Conservation (phyloP, 225 moss, liverwort and hornwort species). For the Pseudoscleropodium purum region DNA sequence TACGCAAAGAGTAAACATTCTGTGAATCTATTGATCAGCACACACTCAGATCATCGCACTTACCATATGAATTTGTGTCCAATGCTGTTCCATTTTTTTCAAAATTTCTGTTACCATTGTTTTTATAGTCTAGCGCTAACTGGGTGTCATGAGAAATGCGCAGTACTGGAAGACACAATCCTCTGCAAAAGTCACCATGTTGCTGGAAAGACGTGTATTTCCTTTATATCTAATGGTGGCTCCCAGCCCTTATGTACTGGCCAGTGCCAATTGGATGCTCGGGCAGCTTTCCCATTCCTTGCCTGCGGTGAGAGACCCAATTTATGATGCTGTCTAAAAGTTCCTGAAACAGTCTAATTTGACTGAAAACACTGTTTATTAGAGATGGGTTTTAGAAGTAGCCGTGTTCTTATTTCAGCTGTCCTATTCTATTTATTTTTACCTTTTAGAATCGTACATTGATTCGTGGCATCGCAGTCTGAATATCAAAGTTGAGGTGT, state of each 20-base stretch:
- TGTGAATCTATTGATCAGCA: background rate
- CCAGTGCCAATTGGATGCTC: slow-evolving; percentile 54
- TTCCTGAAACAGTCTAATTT: background rate
- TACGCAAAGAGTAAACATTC: background rate
- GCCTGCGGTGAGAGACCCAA: slow-evolving; percentile 24
- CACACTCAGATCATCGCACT: background rate
- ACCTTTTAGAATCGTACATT: background rate
- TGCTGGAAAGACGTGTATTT: slow-evolving; percentile 49
- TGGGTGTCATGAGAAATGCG: background rate
- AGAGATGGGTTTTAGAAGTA: background rate
- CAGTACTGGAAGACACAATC: slow-evolving; percentile 77
- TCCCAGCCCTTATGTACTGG: slow-evolving; percentile 40
- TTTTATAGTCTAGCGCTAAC: background rate
- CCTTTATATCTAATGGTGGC: slow-evolving; percentile 40
- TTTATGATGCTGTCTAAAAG: background rate
- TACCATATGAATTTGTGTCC: background rate
- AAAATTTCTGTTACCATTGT: background rate
- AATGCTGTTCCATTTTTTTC: no score
- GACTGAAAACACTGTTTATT: background rate
- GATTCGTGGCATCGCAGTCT: background rate
- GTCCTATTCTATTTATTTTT: background rate
- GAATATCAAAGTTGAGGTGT: background rate
- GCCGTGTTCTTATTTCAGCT: background rate
- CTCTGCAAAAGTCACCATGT: slow-evolving; percentile 42
- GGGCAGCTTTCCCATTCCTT: slow-evolving; percentile 47